A percentile compares a stretch with the other conserved stretches of the same genome.
These are phyloP conservation scores for Penicillium sp. DNA, from an alignment of 2,329 filamentous ascomycete genomes.

Conservation along the genomic window DNA sequence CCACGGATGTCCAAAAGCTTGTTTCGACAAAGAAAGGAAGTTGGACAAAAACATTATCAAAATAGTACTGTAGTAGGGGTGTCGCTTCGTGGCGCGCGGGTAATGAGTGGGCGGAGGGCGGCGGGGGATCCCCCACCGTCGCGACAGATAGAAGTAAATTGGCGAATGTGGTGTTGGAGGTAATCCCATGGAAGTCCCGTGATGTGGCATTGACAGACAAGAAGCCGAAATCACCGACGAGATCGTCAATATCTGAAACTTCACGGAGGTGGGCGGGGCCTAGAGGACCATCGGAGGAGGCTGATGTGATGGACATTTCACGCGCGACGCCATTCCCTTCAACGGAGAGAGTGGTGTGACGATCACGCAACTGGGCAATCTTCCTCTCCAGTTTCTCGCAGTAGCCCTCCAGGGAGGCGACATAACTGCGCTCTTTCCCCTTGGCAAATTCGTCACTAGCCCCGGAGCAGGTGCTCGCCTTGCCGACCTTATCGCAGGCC, in stretches of 20 bases:
- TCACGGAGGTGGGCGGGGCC: conserved; percentile 62
- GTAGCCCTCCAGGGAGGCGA: conserved; percentile 88
- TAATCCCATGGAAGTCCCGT: conserved; percentile 87
- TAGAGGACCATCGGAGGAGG: conserved; percentile 30
- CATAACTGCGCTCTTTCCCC: conserved; percentile 95
- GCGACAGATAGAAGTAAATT: conserved; percentile 84
- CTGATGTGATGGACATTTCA: conserved; percentile 43
- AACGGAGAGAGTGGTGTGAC: conserved; percentile 32
- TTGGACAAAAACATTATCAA: conserved; percentile 78
- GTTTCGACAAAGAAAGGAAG: conserved; percentile 85
- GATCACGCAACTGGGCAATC: conserved; percentile 55
- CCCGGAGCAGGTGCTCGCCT: conserved; percentile 84
- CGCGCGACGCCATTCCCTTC: conserved; percentile 33
- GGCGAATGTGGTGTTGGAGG: conserved; percentile 89
- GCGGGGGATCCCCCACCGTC: conserved; percentile 72
- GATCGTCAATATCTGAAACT: conserved; percentile 83
- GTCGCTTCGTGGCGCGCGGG: conserved; percentile 72
- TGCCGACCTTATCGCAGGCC: conserved; percentile 89
- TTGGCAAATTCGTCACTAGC: conserved; percentile 95
- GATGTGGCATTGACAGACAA: conserved; percentile 95
- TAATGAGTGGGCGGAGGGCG: conserved; percentile 63
- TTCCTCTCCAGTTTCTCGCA: conserved; percentile 86
- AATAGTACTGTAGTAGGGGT: conserved; percentile 77
- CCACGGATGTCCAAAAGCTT: conserved; percentile 74
- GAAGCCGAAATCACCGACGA: conserved; percentile 93